Base-by-base conservation (phyloP, 1,284 basidiomycete genomes). In the Rhodotorula mucilaginosa region DNA sequence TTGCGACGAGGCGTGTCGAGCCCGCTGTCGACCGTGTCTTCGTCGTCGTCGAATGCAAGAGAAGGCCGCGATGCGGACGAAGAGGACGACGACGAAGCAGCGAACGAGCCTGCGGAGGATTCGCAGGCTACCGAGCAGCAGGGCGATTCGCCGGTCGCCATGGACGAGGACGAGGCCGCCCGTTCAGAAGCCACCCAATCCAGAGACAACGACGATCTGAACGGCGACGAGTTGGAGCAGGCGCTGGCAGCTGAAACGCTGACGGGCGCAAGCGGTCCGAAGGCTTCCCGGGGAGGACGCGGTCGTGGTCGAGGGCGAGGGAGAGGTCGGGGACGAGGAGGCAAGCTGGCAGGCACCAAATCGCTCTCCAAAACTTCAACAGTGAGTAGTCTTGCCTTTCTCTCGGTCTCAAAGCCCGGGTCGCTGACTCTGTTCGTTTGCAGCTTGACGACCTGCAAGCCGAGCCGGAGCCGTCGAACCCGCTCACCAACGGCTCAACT, bases 401-500 rank as follows among this genome's bases (percentile, higher is more conserved):
- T 39, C 18, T 31, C 26, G 3, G 2, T 39, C 13, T 6, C 26
- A 16, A 18, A 31, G 3, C 7, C 16, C 1, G 10, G 48, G 19
- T 26, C 5, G 18, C n/a, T 57, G 31, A 44, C 58, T 19, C 5
- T 5, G 26, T 49, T 10, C 5, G 10, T 46, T 18, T 5, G 5
- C n/a, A 21, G 16, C 54, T 61, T 59, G 61, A 51, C 48, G 61
- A 61, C 5, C 63, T 64, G 2, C 58, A 52, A 1, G 13, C 44
- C n/a, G 61, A 54, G 46, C 21, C 59, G 21, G 54, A 26, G 18
- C 54, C 12, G 26, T 31, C 52, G 31, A 31, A 58, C 5, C 67
- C 65, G 3, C 58, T 67, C 54, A 49, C 51, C 26, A 64, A 71
- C 65, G 65, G 65, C 65, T 57, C 60, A 46, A 59, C 64, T 5